Evolutionary conservation across 2,329 filamentous ascomycete species (phyloP).

Genomic region (Lithohypha guttulata): DNA sequence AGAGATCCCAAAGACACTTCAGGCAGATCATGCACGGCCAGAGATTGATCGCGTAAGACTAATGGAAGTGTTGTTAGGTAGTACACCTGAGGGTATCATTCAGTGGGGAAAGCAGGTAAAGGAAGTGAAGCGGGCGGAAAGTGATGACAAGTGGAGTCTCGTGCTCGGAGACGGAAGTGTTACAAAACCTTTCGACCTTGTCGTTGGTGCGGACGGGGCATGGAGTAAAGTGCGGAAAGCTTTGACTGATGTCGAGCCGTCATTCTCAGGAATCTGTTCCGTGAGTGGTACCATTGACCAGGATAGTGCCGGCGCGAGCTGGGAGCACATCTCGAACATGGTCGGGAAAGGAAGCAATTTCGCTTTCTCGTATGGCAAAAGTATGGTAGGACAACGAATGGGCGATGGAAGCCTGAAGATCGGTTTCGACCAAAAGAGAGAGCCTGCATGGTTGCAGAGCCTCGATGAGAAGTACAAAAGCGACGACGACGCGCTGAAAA

Average conservation of each 20-base stretch:
- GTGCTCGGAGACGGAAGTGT: constrained; percentile 19
- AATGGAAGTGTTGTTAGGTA: constrained; percentile 26
- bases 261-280: constrained; percentile 28
- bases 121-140: constrained; percentile 7
- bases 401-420: constrained; percentile 21
- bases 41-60: constrained; percentile 30
- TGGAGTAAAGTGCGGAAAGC: constrained; percentile 30
- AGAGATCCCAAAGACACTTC: constrained; percentile 10
- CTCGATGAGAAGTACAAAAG: constrained; percentile 9
- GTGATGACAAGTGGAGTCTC: constrained; percentile 23
- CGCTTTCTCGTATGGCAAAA: constrained; percentile 14
- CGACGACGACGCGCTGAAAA: constrained; percentile 14
- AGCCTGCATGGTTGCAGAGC: constrained; percentile 18
- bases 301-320: constrained; percentile 19
- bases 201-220: constrained; percentile 37
- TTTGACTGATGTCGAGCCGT: constrained; percentile 27
- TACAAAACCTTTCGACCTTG: constrained; percentile 29
- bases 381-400: constrained; percentile 19
- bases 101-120: constrained; percentile 27
- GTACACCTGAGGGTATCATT: constrained; percentile 23
- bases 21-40: constrained; percentile 20
- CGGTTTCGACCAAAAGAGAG: constrained; percentile 21
- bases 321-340: constrained; percentile 21
- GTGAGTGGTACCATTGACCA: constrained; percentile 22
- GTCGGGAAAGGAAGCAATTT: constrained; percentile 21